A percentile compares a stretch with the other conserved stretches of the same genome.
Conservation (phyloP, 768 basidiomycete genomes). For the Hygrophorus russula region DNA sequence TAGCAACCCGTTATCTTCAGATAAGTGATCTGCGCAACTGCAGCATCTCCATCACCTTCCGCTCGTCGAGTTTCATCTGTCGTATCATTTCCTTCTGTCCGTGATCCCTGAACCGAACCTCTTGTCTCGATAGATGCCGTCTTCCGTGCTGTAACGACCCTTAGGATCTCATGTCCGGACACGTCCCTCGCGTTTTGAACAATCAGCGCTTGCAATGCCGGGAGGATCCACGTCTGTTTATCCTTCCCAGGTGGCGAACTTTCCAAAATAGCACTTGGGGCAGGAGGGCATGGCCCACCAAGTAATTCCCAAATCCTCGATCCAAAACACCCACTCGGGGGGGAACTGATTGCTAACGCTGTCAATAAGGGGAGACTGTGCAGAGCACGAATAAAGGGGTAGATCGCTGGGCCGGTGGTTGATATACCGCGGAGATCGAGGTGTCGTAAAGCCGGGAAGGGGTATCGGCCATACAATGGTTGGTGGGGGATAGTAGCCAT, state of each 20-base stretch:
- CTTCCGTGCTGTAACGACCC: constrained; percentile 1
- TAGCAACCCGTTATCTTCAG: constrained; percentile 4
- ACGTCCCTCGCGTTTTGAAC: constrained; percentile 5
- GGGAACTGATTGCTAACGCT: constrained; percentile 2
- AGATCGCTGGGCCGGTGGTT: constrained; percentile 2
- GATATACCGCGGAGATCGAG: constrained; percentile 3
- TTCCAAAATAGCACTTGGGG: too few relatives aligned
- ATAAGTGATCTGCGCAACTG: constrained; percentile 2
- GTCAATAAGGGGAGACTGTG: constrained; percentile 1
- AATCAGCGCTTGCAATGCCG: constrained; percentile 2
- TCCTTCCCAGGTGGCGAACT: background rate
- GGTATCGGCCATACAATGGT: background rate
- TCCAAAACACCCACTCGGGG: constrained; percentile 4
- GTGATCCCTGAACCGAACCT: background rate
- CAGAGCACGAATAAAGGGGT: constrained; percentile 4
- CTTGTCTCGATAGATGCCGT: background rate
- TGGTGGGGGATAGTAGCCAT: background rate
- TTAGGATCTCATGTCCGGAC: constrained; percentile 4
- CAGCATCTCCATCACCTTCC: background rate
- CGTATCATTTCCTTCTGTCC: background rate
- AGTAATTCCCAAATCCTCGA: constrained; percentile 3
- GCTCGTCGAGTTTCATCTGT: background rate
- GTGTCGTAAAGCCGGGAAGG: constrained; percentile 5
- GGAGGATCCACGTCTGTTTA: constrained; percentile 2
- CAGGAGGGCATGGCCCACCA: background rate